These are phyloP conservation scores for Fonsecaea erecta DNA, from an alignment of 2,329 filamentous ascomycete genomes.

Conservation along the genomic window DNA sequence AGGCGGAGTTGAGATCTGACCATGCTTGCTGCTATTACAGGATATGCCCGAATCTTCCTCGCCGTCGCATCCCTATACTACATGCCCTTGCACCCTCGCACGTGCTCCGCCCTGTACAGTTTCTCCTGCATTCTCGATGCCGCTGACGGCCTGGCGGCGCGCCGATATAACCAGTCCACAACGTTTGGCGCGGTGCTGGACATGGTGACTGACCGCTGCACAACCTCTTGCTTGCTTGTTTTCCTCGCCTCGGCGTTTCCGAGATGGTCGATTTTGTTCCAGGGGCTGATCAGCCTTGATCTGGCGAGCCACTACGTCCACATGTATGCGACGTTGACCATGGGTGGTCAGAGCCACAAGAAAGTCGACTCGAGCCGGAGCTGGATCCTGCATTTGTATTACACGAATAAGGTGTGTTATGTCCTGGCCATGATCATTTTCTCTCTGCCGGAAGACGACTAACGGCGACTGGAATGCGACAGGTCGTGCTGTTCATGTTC, in stretches of 20 bases:
- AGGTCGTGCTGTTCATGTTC: slow-evolving; percentile 89
- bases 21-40: slow-evolving; percentile 50
- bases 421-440: too few relatives aligned
- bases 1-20: neutral
- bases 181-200: slow-evolving; percentile 95
- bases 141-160: slow-evolving; percentile 90
- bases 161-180: slow-evolving; percentile 84
- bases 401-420: slow-evolving; percentile 91
- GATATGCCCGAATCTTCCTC: slow-evolving; percentile 76
- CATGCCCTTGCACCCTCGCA: slow-evolving; percentile 80
- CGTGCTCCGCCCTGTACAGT: slow-evolving; percentile 68
- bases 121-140: slow-evolving; percentile 94
- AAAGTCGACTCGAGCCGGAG: slow-evolving; percentile 86
- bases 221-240: slow-evolving; percentile 90
- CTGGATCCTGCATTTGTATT: slow-evolving; percentile 91
- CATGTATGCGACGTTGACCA: slow-evolving; percentile 93
- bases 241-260: slow-evolving; percentile 95
- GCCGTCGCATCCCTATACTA: slow-evolving; percentile 94
- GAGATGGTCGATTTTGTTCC: slow-evolving; percentile 91
- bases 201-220: slow-evolving; percentile 99
- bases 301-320: slow-evolving; percentile 98
- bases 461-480: neutral
- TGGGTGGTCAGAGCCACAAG: slow-evolving; percentile 88
- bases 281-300: slow-evolving; percentile 88
- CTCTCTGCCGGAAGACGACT: neutral